Percentiles rank a stretch among this genome's conserved stretches.
These are phyloP conservation scores for Serendipita sp. DNA, from an alignment of 768 basidiomycete genomes.

Conservation along the genomic window DNA sequence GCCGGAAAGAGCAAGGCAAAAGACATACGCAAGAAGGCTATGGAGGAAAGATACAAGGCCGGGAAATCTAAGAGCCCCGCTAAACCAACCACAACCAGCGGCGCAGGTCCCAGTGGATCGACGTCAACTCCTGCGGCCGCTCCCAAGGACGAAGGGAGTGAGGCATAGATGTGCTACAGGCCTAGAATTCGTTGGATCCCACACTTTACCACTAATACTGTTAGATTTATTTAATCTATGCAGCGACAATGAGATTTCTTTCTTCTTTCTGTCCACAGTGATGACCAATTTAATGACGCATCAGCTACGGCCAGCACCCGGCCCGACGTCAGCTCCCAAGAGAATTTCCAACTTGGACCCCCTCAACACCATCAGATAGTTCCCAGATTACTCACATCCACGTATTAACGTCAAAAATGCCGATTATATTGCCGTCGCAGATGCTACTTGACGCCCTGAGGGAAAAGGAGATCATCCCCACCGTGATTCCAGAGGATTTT, in stretches of 20 bases:
- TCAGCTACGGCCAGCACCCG: not conserved
- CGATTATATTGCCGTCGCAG: not conserved
- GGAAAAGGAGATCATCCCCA: not conserved
- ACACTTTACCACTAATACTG: too few relatives aligned
- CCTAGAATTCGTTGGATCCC: too few relatives aligned
- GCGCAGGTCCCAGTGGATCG: too few relatives aligned
- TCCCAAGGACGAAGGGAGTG: too few relatives aligned
- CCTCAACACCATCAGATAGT: not conserved
- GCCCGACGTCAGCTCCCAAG: not conserved
- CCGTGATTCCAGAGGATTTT: not conserved
- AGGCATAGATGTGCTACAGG: too few relatives aligned
- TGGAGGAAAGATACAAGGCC: not conserved
- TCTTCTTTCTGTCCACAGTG: too few relatives aligned
- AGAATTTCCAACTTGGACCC: not conserved
- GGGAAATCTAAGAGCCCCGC: not conserved
- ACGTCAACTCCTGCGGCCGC: too few relatives aligned
- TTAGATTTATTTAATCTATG: too few relatives aligned
- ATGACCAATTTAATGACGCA: too few relatives aligned
- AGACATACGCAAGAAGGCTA: conserved; percentile 1
- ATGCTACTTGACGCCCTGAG: not conserved
- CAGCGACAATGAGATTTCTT: too few relatives aligned
- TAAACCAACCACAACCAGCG: not conserved
- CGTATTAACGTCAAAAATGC: not conserved
- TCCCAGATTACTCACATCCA: not conserved
- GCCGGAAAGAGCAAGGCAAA: conserved; percentile 31